Evolutionary conservation across 192 early-diverging fungal species (phyloP).

Genomic region (Bifiguratus adelaidae): DNA sequence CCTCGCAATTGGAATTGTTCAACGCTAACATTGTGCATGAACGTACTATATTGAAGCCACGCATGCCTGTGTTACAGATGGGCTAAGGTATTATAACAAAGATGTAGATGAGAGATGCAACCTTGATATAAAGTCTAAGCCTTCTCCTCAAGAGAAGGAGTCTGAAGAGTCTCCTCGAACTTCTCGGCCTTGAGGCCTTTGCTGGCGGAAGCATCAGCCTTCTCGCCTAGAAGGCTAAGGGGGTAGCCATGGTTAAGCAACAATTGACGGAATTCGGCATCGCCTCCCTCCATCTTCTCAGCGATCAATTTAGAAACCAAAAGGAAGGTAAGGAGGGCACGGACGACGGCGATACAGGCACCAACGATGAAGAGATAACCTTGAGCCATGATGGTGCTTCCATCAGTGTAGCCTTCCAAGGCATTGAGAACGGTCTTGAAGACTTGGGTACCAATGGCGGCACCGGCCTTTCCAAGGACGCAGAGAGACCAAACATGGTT

Average conservation of each 20-base stretch:
- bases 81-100: too few species aligned
- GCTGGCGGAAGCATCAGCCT: too few species aligned
- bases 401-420: conserved; percentile 12
- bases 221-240: conserved; percentile 11
- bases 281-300: conserved; percentile 25
- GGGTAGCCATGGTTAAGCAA: conserved; percentile 31
- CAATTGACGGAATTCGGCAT: conserved; percentile 34
- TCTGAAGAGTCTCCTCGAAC: too few species aligned
- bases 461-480: conserved; percentile 31
- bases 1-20: too few species aligned
- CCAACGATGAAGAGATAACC: conserved; percentile 31
- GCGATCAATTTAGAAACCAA: conserved; percentile 38
- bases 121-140: too few species aligned
- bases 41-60: too few species aligned
- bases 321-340: conserved; percentile 26
- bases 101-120: too few species aligned
- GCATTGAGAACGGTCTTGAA: conserved; percentile 25
- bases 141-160: too few species aligned
- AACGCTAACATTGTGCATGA: too few species aligned
- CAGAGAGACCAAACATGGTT: conserved; percentile 35
- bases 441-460: conserved; percentile 29
- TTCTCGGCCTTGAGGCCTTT: too few species aligned
- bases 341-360: conserved; percentile 30
- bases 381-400: conserved; percentile 17
- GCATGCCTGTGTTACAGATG: too few species aligned